Evolutionary conservation across 306 rosid species (phyloP).

Genomic region (Erythrophleum fordii): DNA sequence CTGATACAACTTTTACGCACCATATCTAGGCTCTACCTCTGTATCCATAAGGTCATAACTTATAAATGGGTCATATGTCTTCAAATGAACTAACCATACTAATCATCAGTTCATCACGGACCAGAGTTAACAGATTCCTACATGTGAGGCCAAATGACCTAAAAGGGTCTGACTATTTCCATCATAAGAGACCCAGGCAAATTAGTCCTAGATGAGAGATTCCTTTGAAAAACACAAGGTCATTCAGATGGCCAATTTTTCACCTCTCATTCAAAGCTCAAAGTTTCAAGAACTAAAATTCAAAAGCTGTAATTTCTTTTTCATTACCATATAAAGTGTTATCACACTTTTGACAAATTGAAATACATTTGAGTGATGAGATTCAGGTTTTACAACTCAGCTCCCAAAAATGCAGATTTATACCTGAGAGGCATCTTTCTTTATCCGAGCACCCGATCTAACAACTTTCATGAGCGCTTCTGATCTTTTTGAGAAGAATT

Average conservation of each 20-base stretch:
- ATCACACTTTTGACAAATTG: not conserved
- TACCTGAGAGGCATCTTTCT: constrained; percentile 56
- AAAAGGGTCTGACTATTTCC: not conserved
- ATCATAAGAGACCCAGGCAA: not conserved
- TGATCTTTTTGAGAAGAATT: constrained; percentile 66
- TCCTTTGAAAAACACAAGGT: not conserved
- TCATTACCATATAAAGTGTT: too few relatives aligned
- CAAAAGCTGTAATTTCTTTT: not conserved
- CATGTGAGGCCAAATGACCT: not conserved
- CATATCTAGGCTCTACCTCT: not conserved
- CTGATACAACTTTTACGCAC: not conserved
- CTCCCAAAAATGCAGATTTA: not conserved
- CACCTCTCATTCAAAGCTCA: not conserved
- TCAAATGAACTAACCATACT: not conserved
- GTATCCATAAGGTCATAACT: not conserved
- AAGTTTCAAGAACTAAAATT: not conserved
- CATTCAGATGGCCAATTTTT: not conserved
- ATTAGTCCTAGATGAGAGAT: not conserved
- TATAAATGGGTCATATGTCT: not conserved
- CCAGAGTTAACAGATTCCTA: not conserved
- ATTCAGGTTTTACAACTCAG: not conserved
- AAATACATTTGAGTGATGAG: not conserved
- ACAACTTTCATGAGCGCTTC: constrained; percentile 62
- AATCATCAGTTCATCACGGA: not conserved
- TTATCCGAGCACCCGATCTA: constrained; percentile 62